phyloP scores from a whole-genome alignment of 192 early-diverging fungal species.

The Entomortierella chlamydospora region DNA sequence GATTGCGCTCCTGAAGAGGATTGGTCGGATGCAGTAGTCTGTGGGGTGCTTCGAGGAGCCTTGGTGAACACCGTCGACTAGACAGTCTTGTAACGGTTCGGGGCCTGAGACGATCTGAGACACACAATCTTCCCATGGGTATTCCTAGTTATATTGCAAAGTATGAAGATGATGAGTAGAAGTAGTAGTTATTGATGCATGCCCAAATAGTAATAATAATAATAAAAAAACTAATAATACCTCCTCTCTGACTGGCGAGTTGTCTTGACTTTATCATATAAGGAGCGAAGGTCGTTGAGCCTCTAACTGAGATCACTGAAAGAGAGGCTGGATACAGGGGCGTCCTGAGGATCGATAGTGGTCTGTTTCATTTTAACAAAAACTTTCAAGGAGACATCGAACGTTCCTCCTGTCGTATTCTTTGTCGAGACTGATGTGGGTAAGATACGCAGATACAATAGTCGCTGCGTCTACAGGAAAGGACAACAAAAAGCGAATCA shows the following conservation, averaged over 20 bases:
- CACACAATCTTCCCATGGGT: background rate
- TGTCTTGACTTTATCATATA: constrained; percentile 1
- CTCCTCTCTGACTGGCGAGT: background rate
- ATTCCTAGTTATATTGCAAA: background rate
- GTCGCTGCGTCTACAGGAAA: too few relatives aligned
- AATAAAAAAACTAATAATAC: background rate
- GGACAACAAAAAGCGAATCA: too few relatives aligned
- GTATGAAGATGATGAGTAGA: background rate
- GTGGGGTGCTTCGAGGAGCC: background rate
- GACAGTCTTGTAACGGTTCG: constrained; percentile 8
- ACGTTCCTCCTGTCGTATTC: too few relatives aligned
- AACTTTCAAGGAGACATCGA: too few relatives aligned
- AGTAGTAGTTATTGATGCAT: background rate
- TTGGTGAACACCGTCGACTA: background rate
- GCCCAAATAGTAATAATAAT: background rate
- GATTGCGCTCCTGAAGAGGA: background rate
- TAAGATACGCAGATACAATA: too few relatives aligned
- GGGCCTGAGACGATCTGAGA: background rate
- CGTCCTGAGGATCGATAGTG: background rate
- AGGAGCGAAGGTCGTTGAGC: background rate
- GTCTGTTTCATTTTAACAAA: background rate
- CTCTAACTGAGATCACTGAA: background rate
- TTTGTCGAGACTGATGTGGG: too few relatives aligned
- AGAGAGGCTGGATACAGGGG: background rate
- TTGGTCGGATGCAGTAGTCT: background rate